Percentiles rank a stretch among this genome's conserved stretches.
Conservation (phyloP, 345 rosid genomes). For the Garcia nutans region DNA sequence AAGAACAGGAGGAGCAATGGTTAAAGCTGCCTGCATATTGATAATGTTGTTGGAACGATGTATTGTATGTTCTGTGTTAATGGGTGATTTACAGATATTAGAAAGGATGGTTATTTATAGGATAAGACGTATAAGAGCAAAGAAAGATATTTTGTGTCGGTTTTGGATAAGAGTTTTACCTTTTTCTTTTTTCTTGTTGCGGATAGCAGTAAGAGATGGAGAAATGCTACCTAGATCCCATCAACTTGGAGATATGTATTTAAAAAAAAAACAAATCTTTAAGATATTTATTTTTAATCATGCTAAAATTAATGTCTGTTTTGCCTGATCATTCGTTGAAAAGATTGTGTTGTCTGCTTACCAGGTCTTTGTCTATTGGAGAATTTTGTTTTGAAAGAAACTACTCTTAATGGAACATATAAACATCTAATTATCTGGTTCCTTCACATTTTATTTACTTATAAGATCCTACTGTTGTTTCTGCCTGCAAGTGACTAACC, state of each 20-base stretch:
- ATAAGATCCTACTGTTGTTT: neutral
- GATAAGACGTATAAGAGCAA: neutral
- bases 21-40: slow-evolving; percentile 45
- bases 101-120: slow-evolving; percentile 18
- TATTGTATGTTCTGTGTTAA: no score
- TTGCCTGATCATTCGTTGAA: no score
- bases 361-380: no score
- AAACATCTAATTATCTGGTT: neutral
- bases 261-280: neutral
- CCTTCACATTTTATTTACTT: neutral
- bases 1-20: slow-evolving; percentile 28
- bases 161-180: slow-evolving; percentile 21
- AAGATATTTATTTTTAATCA: slow-evolving; percentile 14
- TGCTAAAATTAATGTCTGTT: neutral
- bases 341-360: no score
- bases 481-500: no score
- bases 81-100: neutral
- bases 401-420: no score
- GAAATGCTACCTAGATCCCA: slow-evolving; percentile 8
- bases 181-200: neutral
- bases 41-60: neutral
- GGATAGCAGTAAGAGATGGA: slow-evolving; percentile 10
- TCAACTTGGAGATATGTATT: slow-evolving; percentile 31
- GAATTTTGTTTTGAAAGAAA: no score
- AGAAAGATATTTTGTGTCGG: slow-evolving; percentile 22